phyloP scores from a whole-genome alignment of 768 basidiomycete genomes.

The Boletus subcaerulescens region DNA sequence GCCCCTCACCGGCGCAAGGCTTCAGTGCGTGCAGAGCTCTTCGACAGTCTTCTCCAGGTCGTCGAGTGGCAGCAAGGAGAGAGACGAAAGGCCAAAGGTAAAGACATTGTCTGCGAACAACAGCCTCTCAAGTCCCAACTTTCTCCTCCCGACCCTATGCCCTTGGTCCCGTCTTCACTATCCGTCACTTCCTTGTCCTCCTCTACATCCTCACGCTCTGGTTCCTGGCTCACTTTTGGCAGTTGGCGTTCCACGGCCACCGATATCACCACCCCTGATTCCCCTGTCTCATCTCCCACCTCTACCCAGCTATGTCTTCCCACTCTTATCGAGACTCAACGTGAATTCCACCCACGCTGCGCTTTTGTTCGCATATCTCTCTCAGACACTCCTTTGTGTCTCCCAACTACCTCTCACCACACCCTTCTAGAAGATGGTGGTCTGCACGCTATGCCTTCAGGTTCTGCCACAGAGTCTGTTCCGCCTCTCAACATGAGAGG shows the following conservation, averaged over 20 bases:
- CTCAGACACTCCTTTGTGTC: constrained; percentile 37
- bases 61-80: constrained; percentile 43
- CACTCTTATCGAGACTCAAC: constrained; percentile 25
- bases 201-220: constrained; percentile 34
- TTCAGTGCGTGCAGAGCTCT: constrained; percentile 34
- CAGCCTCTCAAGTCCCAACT: constrained; percentile 11
- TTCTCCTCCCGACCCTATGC: constrained; percentile 14
- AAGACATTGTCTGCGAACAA: constrained; percentile 36
- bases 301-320: constrained; percentile 28
- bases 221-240: constrained; percentile 43
- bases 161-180: constrained; percentile 20
- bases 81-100: constrained; percentile 37
- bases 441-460: constrained; percentile 11
- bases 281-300: constrained; percentile 34
- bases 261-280: constrained; percentile 31
- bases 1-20: constrained; percentile 17
- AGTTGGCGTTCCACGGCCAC: constrained; percentile 40
- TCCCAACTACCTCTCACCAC: not conserved
- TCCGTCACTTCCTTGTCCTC: constrained; percentile 26
- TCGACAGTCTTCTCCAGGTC: constrained; percentile 43
- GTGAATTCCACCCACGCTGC: constrained; percentile 37
- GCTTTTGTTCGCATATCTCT: constrained; percentile 35
- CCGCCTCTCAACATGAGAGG: constrained; percentile 7
- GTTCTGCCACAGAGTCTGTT: not conserved
- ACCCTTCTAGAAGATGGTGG: constrained; percentile 16